phyloP scores from a whole-genome alignment of 495 filamentous ascomycete species.

The Melanomma pulvis-pyrius region DNA sequence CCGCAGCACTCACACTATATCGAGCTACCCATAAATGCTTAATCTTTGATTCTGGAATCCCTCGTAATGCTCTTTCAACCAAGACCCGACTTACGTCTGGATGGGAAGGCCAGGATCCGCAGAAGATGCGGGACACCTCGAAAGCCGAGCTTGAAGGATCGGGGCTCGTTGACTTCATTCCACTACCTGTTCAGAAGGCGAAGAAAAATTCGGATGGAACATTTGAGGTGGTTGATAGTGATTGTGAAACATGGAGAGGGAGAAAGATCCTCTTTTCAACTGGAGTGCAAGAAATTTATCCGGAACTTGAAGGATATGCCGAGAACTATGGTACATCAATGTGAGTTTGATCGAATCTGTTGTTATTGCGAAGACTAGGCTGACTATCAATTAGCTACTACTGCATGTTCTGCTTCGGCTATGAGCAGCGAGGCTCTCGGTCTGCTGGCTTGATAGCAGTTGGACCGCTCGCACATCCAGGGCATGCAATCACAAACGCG shows the following conservation, averaged over 20 bases:
- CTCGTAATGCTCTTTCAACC: conserved; percentile 51
- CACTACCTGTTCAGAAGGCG: conserved; percentile 30
- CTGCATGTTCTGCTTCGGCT: conserved; percentile 32
- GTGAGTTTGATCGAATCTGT: conserved; percentile 19
- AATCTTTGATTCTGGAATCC: conserved; percentile 54
- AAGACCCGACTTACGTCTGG: conserved; percentile 58
- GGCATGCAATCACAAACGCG: conserved; percentile 3
- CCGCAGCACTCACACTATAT: conserved; percentile 51
- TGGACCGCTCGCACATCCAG: not conserved
- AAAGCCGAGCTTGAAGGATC: conserved; percentile 46
- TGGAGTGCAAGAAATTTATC: conserved; percentile 28
- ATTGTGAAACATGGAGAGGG: conserved; percentile 13
- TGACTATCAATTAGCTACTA: conserved; percentile 23
- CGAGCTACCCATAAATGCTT: conserved; percentile 53
- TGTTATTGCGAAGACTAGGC: not conserved
- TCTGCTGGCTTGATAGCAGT: conserved; percentile 28
- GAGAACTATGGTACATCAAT: conserved; percentile 21
- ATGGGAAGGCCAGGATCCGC: conserved; percentile 48
- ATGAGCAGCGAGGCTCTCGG: conserved; percentile 6
- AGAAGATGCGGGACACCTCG: conserved; percentile 18
- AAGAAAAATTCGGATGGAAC: conserved; percentile 46
- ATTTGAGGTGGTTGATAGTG: conserved; percentile 20
- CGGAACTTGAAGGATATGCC: conserved; percentile 24
- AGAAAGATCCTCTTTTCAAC: conserved; percentile 32
- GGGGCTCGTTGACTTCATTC: conserved; percentile 47